Evolutionary conservation across 2,329 filamentous ascomycete species (phyloP).

Genomic region (Ceratocystiopsis brevicomis): DNA sequence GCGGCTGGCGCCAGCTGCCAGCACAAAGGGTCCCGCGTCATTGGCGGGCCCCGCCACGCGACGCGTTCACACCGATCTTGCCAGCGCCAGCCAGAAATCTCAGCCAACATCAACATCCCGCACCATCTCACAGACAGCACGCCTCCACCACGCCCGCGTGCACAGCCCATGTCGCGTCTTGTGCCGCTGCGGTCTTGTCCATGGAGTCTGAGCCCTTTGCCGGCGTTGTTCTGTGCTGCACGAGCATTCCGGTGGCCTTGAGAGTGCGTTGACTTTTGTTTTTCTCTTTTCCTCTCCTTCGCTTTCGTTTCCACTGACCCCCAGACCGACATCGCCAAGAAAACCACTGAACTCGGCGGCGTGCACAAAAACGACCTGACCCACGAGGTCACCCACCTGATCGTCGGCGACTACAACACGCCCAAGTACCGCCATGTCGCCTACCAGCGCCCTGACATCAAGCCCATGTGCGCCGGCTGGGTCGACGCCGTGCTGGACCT

Average conservation of each 20-base stretch:
- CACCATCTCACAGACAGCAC: background rate
- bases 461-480: constrained; percentile 67
- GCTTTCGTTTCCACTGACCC: background rate
- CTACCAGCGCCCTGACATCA: constrained; percentile 69
- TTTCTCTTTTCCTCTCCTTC: background rate
- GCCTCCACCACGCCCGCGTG: background rate
- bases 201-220: constrained; percentile 25
- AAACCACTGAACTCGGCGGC: constrained; percentile 67
- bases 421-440: constrained; percentile 93
- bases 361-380: constrained; percentile 79
- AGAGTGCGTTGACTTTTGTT: constrained; percentile 34
- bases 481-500: constrained; percentile 58
- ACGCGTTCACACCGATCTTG: too few species aligned
- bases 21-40: background rate
- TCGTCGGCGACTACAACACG: constrained; percentile 77
- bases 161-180: constrained; percentile 4
- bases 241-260: constrained; percentile 60
- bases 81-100: too few species aligned
- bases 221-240: constrained; percentile 71
- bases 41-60: background rate
- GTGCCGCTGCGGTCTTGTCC: constrained; percentile 1
- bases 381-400: constrained; percentile 85
- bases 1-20: too few species aligned
- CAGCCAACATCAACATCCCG: background rate
- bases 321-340: constrained; percentile 31